Conservation (phyloP, 306 rosid genomes). For the Fragaria vesca region DNA sequence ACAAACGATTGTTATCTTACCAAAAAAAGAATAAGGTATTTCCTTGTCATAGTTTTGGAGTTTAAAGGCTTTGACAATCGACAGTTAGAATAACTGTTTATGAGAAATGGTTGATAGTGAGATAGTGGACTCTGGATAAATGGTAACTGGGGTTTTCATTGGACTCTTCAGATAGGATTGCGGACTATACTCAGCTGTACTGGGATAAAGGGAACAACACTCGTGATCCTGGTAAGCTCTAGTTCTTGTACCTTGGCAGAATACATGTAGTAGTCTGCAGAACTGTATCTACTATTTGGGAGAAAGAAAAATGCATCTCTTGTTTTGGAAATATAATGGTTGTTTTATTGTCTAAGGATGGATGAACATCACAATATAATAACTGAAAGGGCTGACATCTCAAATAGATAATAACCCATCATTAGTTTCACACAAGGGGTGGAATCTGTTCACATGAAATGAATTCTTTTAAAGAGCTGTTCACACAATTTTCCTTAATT, state of each 20-base stretch:
- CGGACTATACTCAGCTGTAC: conserved; percentile 61
- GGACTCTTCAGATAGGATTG: conserved; percentile 61
- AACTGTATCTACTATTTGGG: neutral
- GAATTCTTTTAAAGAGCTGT: neutral
- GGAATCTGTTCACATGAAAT: neutral
- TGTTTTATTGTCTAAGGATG: neutral
- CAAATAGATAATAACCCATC: neutral
- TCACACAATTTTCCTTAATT: neutral
- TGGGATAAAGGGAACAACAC: conserved; percentile 58
- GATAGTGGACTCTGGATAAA: neutral
- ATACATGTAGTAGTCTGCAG: neutral
- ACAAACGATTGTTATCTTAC: neutral
- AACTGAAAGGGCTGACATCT: neutral
- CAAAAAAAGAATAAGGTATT: neutral
- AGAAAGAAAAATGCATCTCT: neutral
- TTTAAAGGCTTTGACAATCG: conserved; percentile 9
- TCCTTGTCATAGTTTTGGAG: neutral
- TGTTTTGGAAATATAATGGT: neutral
- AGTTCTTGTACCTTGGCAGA: conserved; percentile 22
- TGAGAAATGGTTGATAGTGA: neutral
- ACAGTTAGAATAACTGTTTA: conserved; percentile 3
- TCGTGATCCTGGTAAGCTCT: conserved; percentile 63
- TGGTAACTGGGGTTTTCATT: conserved; percentile 20
- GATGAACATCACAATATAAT: neutral
- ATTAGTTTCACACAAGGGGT: neutral